Conservation (phyloP, 305 asterid species). For the Solanum hybrid region DNA sequence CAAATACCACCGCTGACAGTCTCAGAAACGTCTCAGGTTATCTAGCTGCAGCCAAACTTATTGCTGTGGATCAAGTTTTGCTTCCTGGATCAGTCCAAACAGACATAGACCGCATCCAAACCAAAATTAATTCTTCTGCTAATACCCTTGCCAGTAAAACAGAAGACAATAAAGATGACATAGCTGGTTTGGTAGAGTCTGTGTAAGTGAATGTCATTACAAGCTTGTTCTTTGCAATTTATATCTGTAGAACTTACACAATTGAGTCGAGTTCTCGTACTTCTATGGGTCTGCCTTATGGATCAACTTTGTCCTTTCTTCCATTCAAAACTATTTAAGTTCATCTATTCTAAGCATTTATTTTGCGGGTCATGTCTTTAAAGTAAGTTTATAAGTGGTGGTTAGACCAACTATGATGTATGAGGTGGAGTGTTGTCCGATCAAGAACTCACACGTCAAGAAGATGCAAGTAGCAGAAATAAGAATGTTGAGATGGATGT, state of each 20-base stretch:
- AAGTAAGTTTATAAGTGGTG: neutral
- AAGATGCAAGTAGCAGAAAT: neutral
- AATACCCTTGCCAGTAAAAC: constrained; percentile 51
- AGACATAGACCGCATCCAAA: constrained; percentile 63
- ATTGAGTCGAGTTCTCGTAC: neutral
- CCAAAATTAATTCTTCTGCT: constrained; percentile 68
- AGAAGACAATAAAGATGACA: constrained; percentile 46
- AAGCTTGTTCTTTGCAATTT: neutral
- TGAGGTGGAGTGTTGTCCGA: neutral
- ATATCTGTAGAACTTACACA: neutral
- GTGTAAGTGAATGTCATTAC: constrained; percentile 39
- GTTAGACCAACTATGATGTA: neutral
- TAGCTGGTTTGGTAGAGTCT: constrained; percentile 37
- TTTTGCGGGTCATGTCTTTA: neutral
- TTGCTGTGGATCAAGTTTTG: constrained; percentile 48
- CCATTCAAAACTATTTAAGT: neutral
- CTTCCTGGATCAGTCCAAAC: constrained; percentile 56
- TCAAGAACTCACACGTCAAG: neutral
- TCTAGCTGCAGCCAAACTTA: constrained; percentile 66
- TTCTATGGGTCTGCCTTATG: neutral
- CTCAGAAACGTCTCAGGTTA: constrained; percentile 54
- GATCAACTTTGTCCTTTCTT: neutral
- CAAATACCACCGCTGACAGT: constrained; percentile 38
- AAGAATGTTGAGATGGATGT: neutral
- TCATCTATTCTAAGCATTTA: neutral